Base-by-base conservation (phyloP, 495 filamentous ascomycete genomes). In the Mytilinidion resinicola region DNA sequence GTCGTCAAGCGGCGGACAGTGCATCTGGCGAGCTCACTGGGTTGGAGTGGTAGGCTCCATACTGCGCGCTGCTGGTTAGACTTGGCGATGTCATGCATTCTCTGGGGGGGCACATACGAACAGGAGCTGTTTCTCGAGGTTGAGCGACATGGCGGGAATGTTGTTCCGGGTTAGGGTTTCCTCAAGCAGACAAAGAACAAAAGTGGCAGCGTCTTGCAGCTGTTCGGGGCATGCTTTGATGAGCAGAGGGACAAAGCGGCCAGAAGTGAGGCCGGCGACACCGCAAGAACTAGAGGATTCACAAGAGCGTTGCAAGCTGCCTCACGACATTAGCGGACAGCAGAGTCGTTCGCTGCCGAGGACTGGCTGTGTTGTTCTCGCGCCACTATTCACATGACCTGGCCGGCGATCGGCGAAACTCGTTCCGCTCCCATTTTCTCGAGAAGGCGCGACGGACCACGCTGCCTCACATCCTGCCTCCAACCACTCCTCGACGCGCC, bases 41-140 rank as follows among this genome's bases (percentile, higher is more conserved):
- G 73, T 96, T 86, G 70, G 88, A 85, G 71, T 98, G 93, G 71
- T 98, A 96, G 33, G 89, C 82, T 66, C 93, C 92, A 80, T 98
- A 98, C 93, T 96, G 53, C 6, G 19, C 19, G 47, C n/a, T 37
- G 25, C 25, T 30, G 3, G 53, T 76, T 57, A 74, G 70, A 52
- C 35, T 38, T 11, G 20, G 44, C 19, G 11, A 49, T 62, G 25
- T 2, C 59, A 33, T 12, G 5, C 9, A 43, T 10, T 34, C 25
- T n/a, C 17, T 12, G 50, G 34, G 9, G 37, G 34, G 35, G 38
- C 41, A 63, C 87, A 73, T 80, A 91, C 87, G 73, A 90, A 90
- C 60, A 82, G 78, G 57, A 91, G 77, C 68, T 91, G 87, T 71
- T 84, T 87, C 68, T 91, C 87, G 8, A 91, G 79, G 66, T 90